phyloP scores from a whole-genome alignment of 2,329 filamentous ascomycete genomes.

The Cladorrhinum sp. region DNA sequence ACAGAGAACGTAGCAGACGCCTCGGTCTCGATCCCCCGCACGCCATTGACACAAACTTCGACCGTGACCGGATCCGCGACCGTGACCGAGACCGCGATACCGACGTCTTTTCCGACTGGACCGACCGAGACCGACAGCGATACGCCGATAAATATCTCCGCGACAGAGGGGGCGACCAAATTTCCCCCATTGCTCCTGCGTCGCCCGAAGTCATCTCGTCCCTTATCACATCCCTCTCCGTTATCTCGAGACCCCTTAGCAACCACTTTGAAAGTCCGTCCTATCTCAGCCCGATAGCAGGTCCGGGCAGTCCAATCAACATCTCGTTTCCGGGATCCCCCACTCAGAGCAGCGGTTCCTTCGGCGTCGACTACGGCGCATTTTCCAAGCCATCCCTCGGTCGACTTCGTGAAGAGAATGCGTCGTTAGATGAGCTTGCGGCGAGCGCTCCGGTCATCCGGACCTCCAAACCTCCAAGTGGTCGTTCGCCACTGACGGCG shows the following conservation, averaged over 20 bases:
- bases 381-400: conserved; percentile 53
- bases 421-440: conserved; percentile 57
- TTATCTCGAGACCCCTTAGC: conserved; percentile 65
- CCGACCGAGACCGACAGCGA: conserved; percentile 22
- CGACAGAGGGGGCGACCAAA: conserved; percentile 19
- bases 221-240: conserved; percentile 66
- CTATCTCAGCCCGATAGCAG: conserved; percentile 24
- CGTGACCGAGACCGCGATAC: conserved; percentile 21
- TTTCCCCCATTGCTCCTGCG: conserved; percentile 38
- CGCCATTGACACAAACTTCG: neutral
- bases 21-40: conserved; percentile 13
- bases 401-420: conserved; percentile 45
- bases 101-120: conserved; percentile 28
- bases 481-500: conserved; percentile 68
- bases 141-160: conserved; percentile 23
- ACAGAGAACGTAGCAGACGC: conserved; percentile 24
- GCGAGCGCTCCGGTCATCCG: conserved; percentile 70
- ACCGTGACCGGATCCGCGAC: conserved; percentile 18
- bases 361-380: conserved; percentile 71
- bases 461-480: conserved; percentile 78
- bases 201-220: conserved; percentile 69
- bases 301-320: conserved; percentile 21
- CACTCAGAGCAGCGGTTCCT: conserved; percentile 40
- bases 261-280: conserved; percentile 62
- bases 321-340: conserved; percentile 41